Evolutionary conservation across 345 rosid genomes (phyloP).

Genomic region (Conringia planisiliqua): DNA sequence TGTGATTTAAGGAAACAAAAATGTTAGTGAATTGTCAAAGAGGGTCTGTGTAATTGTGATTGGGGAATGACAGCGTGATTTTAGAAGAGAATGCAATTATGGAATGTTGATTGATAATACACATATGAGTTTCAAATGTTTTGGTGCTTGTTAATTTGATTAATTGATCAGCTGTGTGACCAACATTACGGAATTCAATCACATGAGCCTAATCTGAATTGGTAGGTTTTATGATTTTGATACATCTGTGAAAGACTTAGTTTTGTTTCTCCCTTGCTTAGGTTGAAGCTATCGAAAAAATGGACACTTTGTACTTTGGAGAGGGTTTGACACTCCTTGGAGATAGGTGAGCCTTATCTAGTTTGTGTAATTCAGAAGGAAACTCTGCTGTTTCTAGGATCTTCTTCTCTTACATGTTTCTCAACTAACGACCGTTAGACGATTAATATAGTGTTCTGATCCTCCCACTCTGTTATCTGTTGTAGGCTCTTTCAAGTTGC

Average conservation of each 20-base stretch:
- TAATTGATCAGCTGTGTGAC: background rate
- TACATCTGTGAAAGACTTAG: background rate
- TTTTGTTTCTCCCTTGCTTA: conserved; percentile 27
- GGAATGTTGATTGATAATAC: background rate
- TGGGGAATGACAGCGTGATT: background rate
- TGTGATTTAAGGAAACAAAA: background rate
- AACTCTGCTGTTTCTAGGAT: background rate
- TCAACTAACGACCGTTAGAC: background rate
- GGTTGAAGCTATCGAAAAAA: conserved; percentile 57
- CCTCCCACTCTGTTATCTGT: conserved; percentile 36
- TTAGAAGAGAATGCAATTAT: background rate
- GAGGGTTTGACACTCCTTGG: conserved; percentile 91
- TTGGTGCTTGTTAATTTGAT: background rate
- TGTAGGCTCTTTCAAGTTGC: conserved; percentile 93
- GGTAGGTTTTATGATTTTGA: background rate
- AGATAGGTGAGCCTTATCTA: conserved; percentile 46
- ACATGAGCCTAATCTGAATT: background rate
- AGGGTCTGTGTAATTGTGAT: background rate
- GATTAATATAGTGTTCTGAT: conserved; percentile 30
- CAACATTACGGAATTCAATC: background rate
- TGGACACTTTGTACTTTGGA: conserved; percentile 65
- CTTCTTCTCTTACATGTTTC: background rate
- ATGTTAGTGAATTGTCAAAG: background rate
- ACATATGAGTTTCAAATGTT: background rate
- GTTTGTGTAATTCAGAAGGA: background rate